Conservation (phyloP, 2,329 filamentous ascomycete genomes). For the Paracoccidioides lutzii region DNA sequence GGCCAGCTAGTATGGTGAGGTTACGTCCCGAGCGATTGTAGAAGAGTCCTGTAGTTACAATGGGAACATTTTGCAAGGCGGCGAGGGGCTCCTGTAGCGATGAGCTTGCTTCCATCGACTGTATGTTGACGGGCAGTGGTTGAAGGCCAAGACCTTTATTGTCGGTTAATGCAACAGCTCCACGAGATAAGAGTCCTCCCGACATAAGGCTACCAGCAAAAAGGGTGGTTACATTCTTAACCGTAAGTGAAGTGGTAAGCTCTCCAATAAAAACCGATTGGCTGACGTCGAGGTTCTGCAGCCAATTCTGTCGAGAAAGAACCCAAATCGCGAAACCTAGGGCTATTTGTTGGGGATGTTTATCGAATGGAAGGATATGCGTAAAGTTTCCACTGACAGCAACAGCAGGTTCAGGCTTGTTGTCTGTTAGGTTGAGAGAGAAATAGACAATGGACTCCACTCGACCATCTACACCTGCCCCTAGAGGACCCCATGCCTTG, state of each 20-base stretch:
- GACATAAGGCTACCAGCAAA: conserved; percentile 77
- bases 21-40: conserved; percentile 36
- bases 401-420: conserved; percentile 58
- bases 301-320: conserved; percentile 71
- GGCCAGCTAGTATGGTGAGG: conserved; percentile 75
- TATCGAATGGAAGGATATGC: conserved; percentile 44
- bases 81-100: conserved; percentile 16
- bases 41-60: conserved; percentile 17
- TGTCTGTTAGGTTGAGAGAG: conserved; percentile 60
- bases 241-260: conserved; percentile 55
- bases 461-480: conserved; percentile 70
- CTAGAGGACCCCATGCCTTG: conserved; percentile 64
- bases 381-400: conserved; percentile 71
- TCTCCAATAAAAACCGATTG: conserved; percentile 58
- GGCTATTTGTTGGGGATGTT: conserved; percentile 48
- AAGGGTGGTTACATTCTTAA: conserved; percentile 42
- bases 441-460: conserved; percentile 66
- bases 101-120: conserved; percentile 14
- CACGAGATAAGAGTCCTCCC: conserved; percentile 57
- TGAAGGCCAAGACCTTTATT: conserved; percentile 24
- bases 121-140: conserved; percentile 39
- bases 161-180: conserved; percentile 52
- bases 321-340: conserved; percentile 86
- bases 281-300: conserved; percentile 58
- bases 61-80: conserved; percentile 24